Evolutionary conservation across 257 asterid genomes (phyloP).

Genomic region (Perilla frutescens): DNA sequence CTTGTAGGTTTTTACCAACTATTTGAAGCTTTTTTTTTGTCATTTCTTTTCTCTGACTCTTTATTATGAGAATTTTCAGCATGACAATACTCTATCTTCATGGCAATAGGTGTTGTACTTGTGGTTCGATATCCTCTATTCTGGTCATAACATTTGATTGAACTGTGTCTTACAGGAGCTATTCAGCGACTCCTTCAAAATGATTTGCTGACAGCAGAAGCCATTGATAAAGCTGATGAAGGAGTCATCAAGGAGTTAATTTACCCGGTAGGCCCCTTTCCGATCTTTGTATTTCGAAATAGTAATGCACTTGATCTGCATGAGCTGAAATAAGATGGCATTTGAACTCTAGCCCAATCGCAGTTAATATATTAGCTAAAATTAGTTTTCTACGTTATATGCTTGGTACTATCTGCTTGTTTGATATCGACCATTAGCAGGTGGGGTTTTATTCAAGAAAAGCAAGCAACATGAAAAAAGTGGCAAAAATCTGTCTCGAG

Average conservation of each 20-base stretch:
- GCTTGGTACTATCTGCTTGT: constrained; percentile 18
- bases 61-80: background rate
- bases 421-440: constrained; percentile 45
- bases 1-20: background rate
- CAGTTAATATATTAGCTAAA: background rate
- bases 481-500: constrained; percentile 76
- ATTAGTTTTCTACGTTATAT: constrained; percentile 4
- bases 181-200: constrained; percentile 83
- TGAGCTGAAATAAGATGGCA: constrained; percentile 9
- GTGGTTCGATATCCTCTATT: constrained; percentile 9
- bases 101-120: background rate
- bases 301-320: constrained; percentile 20
- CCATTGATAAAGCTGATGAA: constrained; percentile 75
- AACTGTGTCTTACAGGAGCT: constrained; percentile 67
- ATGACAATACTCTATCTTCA: background rate
- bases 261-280: constrained; percentile 68
- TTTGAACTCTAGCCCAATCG: background rate
- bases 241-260: constrained; percentile 68
- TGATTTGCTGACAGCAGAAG: constrained; percentile 77
- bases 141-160: background rate
- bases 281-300: constrained; percentile 14
- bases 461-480: constrained; percentile 88
- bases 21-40: too few relatives aligned
- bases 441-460: constrained; percentile 96
- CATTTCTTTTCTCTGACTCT: too few relatives aligned